Base-by-base conservation (phyloP, 2,329 filamentous ascomycete species). In the Diaporthe batatas region DNA sequence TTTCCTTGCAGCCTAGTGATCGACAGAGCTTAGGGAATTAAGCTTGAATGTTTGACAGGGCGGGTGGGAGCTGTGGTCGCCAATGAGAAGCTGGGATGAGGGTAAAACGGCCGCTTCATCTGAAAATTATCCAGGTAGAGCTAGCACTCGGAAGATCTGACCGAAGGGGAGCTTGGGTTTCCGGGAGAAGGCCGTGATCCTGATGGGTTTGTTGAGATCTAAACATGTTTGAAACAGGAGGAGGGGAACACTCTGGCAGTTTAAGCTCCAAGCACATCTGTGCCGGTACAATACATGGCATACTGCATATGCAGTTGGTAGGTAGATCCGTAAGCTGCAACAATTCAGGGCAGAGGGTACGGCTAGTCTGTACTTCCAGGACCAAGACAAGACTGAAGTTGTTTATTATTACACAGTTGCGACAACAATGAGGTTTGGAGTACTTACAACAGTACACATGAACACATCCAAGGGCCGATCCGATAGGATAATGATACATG, bases 31-130 rank as follows among this genome's bases (percentile, higher is more conserved):
- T 53, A 47, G 29, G 32, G 47, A 39, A 39, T 67, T 67, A 67
- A 67, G 62, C 62, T 67, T 67, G 44, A 67, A 53, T 53, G 47
- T 39, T 53, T 67, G 47, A 39, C 47, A 39, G 62, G 58, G 47
- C 12, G 32, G 47, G 47, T 32, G 62, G 62, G 44, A 34, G 25
- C 29, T 65, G 44, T n/a, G 21, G n/a, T 34, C 32, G 62, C 62
- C 62, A 67, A 65, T 65, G 44, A 47, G 62, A n/a, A 53, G 62
- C 47, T 53, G 32, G 47, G 62, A 67, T 10, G 62, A 53, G 47
- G 44, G 62, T 67, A 53, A 67, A 67, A 67, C 62, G 62, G 47
- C 47, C 62, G 62, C 62, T 53, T 67, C 62, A 67, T 67, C 62
- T 67, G 62, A 34, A 67, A 53, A 53, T 29, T 29, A 29, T 29